Evolutionary conservation across 768 basidiomycete species (phyloP).

Genomic region (Mrakia blollopis): DNA sequence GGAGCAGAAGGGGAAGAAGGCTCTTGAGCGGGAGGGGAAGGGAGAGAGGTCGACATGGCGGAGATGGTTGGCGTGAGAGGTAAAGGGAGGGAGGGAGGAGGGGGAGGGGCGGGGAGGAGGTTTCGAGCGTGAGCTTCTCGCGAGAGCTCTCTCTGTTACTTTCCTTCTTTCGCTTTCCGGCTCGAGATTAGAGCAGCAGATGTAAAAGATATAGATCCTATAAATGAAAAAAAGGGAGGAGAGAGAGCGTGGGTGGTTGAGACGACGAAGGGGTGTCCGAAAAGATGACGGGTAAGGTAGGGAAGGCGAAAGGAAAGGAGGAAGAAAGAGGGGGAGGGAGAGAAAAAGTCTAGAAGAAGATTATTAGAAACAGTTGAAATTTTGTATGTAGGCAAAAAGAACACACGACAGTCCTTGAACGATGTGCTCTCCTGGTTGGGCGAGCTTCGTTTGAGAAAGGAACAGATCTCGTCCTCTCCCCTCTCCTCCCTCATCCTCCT

Average conservation of each 20-base stretch:
- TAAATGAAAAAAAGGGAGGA: neutral
- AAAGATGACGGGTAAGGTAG: neutral
- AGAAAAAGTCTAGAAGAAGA: conserved; percentile 3
- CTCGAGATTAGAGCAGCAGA: too few species aligned
- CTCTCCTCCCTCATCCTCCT: neutral
- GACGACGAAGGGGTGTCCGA: conserved; percentile 1
- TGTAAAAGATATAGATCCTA: too few species aligned
- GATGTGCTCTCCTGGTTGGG: neutral
- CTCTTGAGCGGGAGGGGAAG: conserved; percentile 4
- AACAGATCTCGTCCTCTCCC: neutral
- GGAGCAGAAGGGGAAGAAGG: neutral
- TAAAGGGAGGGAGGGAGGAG: neutral
- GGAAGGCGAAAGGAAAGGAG: neutral
- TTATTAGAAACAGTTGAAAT: neutral
- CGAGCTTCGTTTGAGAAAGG: too few species aligned
- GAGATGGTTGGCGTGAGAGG: neutral
- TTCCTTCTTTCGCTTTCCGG: too few species aligned
- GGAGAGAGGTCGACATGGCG: neutral
- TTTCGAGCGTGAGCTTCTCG: too few species aligned
- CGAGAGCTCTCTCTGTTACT: too few species aligned
- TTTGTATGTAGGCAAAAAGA: neutral
- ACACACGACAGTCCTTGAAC: neutral
- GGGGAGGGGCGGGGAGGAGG: neutral
- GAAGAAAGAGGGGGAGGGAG: neutral
- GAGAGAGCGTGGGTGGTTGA: conserved; percentile 7